phyloP scores from a whole-genome alignment of 257 asterid genomes.

The Prunella vulgaris region DNA sequence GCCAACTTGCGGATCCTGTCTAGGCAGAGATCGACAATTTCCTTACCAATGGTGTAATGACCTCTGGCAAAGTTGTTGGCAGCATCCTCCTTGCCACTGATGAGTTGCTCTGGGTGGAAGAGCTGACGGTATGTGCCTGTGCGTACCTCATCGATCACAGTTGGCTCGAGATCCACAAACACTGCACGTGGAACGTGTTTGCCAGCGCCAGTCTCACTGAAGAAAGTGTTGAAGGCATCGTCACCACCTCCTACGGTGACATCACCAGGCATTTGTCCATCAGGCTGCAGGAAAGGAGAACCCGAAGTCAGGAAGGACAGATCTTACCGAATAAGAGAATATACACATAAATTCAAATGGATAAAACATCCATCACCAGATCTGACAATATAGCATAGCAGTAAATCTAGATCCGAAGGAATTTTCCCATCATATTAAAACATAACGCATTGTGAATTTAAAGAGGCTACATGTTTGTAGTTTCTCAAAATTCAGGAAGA shows the following conservation, averaged over 20 bases:
- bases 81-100: slow-evolving; percentile 57
- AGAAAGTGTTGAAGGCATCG: slow-evolving; percentile 58
- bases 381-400: background rate
- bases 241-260: slow-evolving; percentile 50
- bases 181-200: slow-evolving; percentile 58
- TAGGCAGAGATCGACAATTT: slow-evolving; percentile 52
- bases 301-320: background rate
- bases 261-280: slow-evolving; percentile 66
- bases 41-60: slow-evolving; percentile 58
- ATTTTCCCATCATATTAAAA: background rate
- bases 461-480: background rate
- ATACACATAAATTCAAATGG: background rate
- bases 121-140: slow-evolving; percentile 58
- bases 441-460: background rate
- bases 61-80: slow-evolving; percentile 63
- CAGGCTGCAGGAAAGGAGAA: slow-evolving; percentile 35
- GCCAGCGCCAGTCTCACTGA: slow-evolving; percentile 58
- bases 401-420: background rate
- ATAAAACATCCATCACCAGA: background rate
- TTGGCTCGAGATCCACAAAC: slow-evolving; percentile 54
- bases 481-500: background rate
- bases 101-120: slow-evolving; percentile 56
- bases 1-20: slow-evolving; percentile 58
- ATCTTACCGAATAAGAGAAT: background rate
- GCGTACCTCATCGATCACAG: slow-evolving; percentile 57